These are phyloP conservation scores for Scheffersomyces coipomensis DNA, from an alignment of 805 yeast species.

Conservation along the genomic window DNA sequence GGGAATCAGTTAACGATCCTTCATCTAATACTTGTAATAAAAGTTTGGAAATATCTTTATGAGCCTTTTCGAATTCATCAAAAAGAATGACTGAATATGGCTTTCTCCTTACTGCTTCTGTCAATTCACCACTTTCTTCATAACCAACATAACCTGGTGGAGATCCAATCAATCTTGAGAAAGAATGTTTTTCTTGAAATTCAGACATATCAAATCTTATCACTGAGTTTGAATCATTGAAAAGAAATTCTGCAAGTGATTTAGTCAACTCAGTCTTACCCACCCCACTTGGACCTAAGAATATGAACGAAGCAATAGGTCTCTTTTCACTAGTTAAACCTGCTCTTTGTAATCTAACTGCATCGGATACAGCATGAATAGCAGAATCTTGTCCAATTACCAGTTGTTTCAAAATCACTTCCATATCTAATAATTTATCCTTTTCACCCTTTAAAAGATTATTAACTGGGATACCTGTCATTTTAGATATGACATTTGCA, in stretches of 20 bases:
- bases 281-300: slow-evolving; percentile 97
- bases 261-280: slow-evolving; percentile 97
- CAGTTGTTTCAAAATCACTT: slow-evolving; percentile 65
- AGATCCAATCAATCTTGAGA: slow-evolving; percentile 90
- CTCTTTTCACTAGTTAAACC: slow-evolving; percentile 92
- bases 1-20: slow-evolving; percentile 91
- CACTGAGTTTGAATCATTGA: slow-evolving; percentile 84
- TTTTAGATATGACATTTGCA: slow-evolving; percentile 84
- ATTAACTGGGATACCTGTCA: slow-evolving; percentile 95
- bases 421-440: slow-evolving; percentile 88
- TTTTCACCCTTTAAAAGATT: slow-evolving; percentile 92
- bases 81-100: slow-evolving; percentile 91
- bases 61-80: slow-evolving; percentile 97
- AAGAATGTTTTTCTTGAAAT: slow-evolving; percentile 91
- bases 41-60: slow-evolving; percentile 89
- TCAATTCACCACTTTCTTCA: slow-evolving; percentile 93
- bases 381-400: slow-evolving; percentile 98
- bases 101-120: slow-evolving; percentile 93
- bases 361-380: slow-evolving; percentile 83
- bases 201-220: slow-evolving; percentile 97
- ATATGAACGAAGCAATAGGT: slow-evolving; percentile 95
- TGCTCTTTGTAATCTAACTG: slow-evolving; percentile 94
- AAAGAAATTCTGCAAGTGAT: slow-evolving; percentile 85
- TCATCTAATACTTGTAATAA: slow-evolving; percentile 92
- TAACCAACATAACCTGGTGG: slow-evolving; percentile 98